Conservation (phyloP, 2,329 filamentous ascomycete species). For the Botrytis byssoidea region DNA sequence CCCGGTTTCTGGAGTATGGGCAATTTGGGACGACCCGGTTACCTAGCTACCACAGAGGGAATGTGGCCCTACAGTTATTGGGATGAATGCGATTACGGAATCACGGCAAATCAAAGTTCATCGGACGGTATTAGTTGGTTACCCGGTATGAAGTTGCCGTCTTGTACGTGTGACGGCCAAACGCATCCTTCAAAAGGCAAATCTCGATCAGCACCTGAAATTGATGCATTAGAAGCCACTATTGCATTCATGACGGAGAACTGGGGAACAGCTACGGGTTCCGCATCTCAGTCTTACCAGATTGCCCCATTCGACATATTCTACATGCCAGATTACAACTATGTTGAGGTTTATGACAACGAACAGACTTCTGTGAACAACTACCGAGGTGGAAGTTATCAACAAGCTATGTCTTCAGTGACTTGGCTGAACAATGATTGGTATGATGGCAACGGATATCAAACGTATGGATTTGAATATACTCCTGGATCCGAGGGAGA, state of each 20-base stretch:
- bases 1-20: conserved; percentile 76
- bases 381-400: conserved; percentile 61
- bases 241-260: conserved; percentile 41
- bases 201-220: conserved; percentile 67
- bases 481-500: conserved; percentile 57
- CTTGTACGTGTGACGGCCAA: conserved; percentile 61
- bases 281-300: conserved; percentile 65
- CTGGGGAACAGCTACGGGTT: conserved; percentile 49
- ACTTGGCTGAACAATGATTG: conserved; percentile 63
- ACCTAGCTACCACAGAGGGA: conserved; percentile 67
- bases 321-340: conserved; percentile 66
- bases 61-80: conserved; percentile 74
- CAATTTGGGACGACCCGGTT: conserved; percentile 67
- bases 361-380: conserved; percentile 55
- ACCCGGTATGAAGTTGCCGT: conserved; percentile 68
- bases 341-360: conserved; percentile 62
- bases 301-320: conserved; percentile 69
- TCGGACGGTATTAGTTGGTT: conserved; percentile 64
- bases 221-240: conserved; percentile 70
- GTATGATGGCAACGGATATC: conserved; percentile 64
- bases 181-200: conserved; percentile 66
- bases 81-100: conserved; percentile 66
- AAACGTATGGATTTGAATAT: conserved; percentile 64
- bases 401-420: conserved; percentile 61
- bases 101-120: conserved; percentile 70